Conservation (phyloP, 306 rosid species). For the Begonia masoniana region DNA sequence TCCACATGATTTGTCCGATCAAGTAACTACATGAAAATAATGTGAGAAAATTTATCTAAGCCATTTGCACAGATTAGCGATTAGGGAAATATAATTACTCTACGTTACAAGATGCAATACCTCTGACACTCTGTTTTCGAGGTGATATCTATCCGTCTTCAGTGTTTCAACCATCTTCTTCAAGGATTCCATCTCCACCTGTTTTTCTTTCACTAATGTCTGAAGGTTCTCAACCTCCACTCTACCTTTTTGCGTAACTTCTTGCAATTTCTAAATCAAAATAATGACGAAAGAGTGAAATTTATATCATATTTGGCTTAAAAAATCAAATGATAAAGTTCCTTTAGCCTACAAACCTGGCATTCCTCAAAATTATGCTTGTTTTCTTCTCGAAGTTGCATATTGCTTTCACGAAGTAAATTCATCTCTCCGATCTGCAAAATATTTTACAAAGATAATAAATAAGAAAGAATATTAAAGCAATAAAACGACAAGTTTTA, state of each 20-base stretch:
- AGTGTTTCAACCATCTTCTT: conserved; percentile 52
- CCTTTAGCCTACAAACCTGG: conserved; percentile 39
- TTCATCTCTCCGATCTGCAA: conserved; percentile 78
- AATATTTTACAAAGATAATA: conserved; percentile 5
- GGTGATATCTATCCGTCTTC: conserved; percentile 40
- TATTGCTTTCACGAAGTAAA: conserved; percentile 94
- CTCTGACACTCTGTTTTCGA: conserved; percentile 56
- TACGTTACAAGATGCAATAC: conserved; percentile 18
- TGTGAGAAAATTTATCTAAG: too few species aligned
- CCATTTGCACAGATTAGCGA: too few species aligned
- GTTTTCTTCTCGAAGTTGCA: conserved; percentile 96
- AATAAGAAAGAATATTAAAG: neutral
- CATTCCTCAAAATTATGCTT: conserved; percentile 96
- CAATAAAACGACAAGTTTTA: neutral
- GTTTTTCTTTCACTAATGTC: conserved; percentile 42
- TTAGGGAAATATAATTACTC: too few species aligned
- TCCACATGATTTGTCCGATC: conserved; percentile 56
- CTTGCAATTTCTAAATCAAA: conserved; percentile 64
- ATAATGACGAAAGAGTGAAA: conserved; percentile 3
- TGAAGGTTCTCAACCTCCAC: conserved; percentile 41
- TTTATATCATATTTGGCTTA: too few species aligned
- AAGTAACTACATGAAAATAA: conserved; percentile 35
- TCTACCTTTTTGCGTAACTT: conserved; percentile 47
- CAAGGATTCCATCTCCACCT: conserved; percentile 41
- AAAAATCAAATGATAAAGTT: neutral